Conservation (phyloP, 805 yeast species). For the Nakazawaea peltata region DNA sequence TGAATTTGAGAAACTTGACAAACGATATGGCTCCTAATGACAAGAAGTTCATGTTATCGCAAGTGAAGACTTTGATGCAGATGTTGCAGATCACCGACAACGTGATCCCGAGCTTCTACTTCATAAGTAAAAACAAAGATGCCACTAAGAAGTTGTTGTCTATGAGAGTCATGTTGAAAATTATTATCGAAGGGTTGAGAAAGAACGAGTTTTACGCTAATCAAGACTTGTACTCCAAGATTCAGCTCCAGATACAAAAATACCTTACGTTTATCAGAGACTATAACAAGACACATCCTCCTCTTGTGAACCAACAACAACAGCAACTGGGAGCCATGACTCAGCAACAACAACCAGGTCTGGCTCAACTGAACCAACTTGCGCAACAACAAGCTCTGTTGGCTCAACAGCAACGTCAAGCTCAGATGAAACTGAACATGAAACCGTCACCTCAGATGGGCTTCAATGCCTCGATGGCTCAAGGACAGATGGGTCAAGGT, state of each 20-base stretch:
- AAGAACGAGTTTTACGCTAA: constrained; percentile 61
- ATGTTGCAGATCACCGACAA: constrained; percentile 65
- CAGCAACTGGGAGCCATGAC: constrained; percentile 10
- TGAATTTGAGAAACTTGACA: constrained; percentile 61
- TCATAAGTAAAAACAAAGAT: constrained; percentile 64
- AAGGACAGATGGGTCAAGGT: background rate
- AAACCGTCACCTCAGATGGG: constrained; percentile 2
- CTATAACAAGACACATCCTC: constrained; percentile 30
- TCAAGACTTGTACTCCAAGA: constrained; percentile 63
- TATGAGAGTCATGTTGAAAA: constrained; percentile 70
- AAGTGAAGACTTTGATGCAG: constrained; percentile 46
- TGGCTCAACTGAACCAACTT: background rate
- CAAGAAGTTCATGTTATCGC: constrained; percentile 49
- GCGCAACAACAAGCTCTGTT: background rate
- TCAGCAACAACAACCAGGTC: constrained; percentile 16
- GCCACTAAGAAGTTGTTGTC: constrained; percentile 74
- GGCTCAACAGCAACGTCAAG: constrained; percentile 15
- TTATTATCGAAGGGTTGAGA: constrained; percentile 62
- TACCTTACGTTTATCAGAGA: constrained; percentile 71
- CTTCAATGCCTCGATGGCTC: background rate
- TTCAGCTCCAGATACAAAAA: constrained; percentile 64
- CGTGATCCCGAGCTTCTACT: constrained; percentile 69
- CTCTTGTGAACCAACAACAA: constrained; percentile 25
- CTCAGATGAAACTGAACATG: constrained; percentile 11
- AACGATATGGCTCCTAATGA: constrained; percentile 53